Evolutionary conservation across 2,329 filamentous ascomycete genomes (phyloP).

Genomic region (Paracamarosporium sp.): DNA sequence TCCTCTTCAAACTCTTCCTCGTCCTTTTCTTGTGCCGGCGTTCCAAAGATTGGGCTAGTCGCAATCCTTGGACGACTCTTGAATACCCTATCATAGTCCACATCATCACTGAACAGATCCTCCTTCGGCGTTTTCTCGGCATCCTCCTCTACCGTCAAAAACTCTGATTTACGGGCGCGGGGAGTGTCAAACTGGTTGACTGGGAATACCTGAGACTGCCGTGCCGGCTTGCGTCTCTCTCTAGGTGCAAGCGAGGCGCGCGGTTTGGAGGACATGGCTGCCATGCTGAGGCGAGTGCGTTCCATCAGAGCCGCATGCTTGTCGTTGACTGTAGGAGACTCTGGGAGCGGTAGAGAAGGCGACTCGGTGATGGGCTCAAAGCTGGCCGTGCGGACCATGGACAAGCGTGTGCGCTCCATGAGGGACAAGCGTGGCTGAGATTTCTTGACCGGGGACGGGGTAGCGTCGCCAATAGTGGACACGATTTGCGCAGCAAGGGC

Average conservation of each 20-base stretch:
- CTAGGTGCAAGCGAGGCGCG: conserved; percentile 22
- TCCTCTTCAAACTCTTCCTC: conserved; percentile 28
- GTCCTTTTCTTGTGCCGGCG: conserved; percentile 15
- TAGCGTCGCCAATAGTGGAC: conserved; percentile 46
- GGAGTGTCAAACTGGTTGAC: conserved; percentile 65
- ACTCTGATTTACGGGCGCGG: conserved; percentile 37
- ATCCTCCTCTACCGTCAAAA: conserved; percentile 30
- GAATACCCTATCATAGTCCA: conserved; percentile 83
- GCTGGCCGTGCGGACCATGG: conserved; percentile 48
- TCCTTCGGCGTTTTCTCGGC: conserved; percentile 64
- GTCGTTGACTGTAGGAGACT: conserved; percentile 27
- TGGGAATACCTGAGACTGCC: conserved; percentile 51
- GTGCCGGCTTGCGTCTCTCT: conserved; percentile 29
- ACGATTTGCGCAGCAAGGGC: conserved; percentile 49
- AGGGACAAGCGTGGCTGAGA: conserved; percentile 49
- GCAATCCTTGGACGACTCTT: conserved; percentile 82
- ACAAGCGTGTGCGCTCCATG: conserved; percentile 55
- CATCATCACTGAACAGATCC: conserved; percentile 72
- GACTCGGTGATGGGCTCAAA: conserved; percentile 34
- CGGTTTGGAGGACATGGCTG: conserved; percentile 57
- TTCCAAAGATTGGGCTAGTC: conserved; percentile 68
- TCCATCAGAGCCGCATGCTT: conserved; percentile 63
- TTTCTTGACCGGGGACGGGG: conserved; percentile 50
- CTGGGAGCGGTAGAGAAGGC: conserved; percentile 19
- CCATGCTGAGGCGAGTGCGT: conserved; percentile 83